A percentile compares a stretch with the other conserved stretches of the same genome.
These are phyloP conservation scores for Pichia sp. DNA, from an alignment of 1,139 yeast genomes.

Conservation along the genomic window DNA sequence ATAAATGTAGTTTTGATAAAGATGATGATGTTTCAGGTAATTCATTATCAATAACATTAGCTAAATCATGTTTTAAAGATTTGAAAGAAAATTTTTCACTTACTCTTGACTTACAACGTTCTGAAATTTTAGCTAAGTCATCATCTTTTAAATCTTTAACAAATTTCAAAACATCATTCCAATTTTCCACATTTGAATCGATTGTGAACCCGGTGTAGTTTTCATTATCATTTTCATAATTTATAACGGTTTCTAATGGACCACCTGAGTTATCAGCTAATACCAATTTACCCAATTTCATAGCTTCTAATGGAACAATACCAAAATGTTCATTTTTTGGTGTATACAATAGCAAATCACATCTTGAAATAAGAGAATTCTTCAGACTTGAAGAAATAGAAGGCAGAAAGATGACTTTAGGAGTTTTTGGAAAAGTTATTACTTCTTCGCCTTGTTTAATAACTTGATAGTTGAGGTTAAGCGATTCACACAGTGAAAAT, in stretches of 20 bases:
- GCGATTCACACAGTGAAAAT: conserved; percentile 39
- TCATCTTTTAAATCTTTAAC: conserved; percentile 30
- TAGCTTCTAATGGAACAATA: conserved; percentile 93
- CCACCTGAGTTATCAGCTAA: conserved; percentile 89
- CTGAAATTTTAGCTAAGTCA: conserved; percentile 25
- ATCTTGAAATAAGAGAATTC: conserved; percentile 50
- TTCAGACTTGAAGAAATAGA: conserved; percentile 66
- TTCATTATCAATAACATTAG: conserved; percentile 14
- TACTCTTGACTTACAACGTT: conserved; percentile 18
- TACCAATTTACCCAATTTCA: conserved; percentile 78
- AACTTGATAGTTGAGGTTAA: conserved; percentile 34
- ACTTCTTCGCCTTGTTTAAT: background rate
- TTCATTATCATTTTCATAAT: conserved; percentile 27
- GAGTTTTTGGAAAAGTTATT: conserved; percentile 13
- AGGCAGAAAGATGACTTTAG: conserved; percentile 66
- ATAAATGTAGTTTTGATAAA: background rate
- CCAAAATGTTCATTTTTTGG: conserved; percentile 95
- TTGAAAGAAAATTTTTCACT: conserved; percentile 22
- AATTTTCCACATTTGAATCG: conserved; percentile 45
- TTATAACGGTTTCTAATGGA: conserved; percentile 71
- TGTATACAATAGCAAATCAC: conserved; percentile 70
- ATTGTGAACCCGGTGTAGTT: conserved; percentile 75
- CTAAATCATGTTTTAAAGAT: conserved; percentile 20
- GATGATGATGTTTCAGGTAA: background rate
- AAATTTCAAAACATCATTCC: conserved; percentile 58